Percentiles rank a stretch among this genome's conserved stretches.
phyloP scores from a whole-genome alignment of 768 basidiomycete species.

The Rhizopogon vesiculosus region DNA sequence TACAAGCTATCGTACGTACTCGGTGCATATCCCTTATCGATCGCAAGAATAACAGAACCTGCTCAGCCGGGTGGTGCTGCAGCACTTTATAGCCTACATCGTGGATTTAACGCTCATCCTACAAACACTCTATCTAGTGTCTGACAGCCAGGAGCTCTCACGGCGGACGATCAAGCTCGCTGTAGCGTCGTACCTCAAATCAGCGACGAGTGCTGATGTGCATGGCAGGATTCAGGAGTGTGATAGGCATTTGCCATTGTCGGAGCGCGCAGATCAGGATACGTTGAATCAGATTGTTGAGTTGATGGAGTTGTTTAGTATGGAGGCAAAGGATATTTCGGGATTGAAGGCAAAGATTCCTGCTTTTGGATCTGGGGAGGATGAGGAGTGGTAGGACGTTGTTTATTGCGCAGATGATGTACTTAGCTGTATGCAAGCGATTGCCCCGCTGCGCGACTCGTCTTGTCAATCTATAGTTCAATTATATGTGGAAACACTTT shows the following conservation, averaged over 20 bases:
- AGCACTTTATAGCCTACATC: constrained; percentile 19
- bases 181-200: neutral
- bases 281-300: neutral
- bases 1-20: neutral
- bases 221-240: neutral
- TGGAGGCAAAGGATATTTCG: neutral
- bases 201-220: neutral
- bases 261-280: neutral
- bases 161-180: neutral
- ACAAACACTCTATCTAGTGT: constrained; percentile 12
- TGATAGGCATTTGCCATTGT: neutral
- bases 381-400: neutral
- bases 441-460: too few relatives aligned
- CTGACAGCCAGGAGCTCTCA: neutral
- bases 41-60: neutral
- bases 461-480: too few relatives aligned
- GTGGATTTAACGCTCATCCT: constrained; percentile 19
- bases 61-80: constrained; percentile 4
- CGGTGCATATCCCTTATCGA: neutral
- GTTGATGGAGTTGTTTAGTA: neutral
- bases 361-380: neutral
- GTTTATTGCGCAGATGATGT: too few relatives aligned
- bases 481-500: too few relatives aligned
- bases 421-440: too few relatives aligned
- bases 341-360: neutral